phyloP scores from a whole-genome alignment of 2,329 filamentous ascomycete genomes.

The Didymella lethalis region DNA sequence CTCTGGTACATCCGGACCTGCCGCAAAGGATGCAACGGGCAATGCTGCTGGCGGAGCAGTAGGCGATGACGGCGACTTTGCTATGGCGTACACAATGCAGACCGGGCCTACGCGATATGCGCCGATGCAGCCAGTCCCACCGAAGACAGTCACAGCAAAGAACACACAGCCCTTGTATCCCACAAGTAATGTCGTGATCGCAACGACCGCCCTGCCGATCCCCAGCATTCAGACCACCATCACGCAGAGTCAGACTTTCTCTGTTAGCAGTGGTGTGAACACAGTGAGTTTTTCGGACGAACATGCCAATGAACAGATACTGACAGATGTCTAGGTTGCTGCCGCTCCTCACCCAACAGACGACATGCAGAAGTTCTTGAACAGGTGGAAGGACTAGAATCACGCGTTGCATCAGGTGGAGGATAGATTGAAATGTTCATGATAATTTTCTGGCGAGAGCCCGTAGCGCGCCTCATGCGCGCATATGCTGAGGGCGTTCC shows the following conservation, averaged over 20 bases:
- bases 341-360: conserved; percentile 59
- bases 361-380: conserved; percentile 66
- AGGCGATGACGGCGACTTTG: conserved; percentile 45
- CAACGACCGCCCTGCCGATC: conserved; percentile 58
- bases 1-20: conserved; percentile 41
- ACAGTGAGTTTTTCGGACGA: conserved; percentile 57
- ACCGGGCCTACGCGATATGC: conserved; percentile 66
- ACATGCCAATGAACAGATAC: conserved; percentile 6
- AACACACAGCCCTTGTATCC: conserved; percentile 60
- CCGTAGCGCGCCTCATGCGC: not conserved
- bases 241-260: conserved; percentile 61
- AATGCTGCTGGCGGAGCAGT: conserved; percentile 31
- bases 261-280: conserved; percentile 63
- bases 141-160: conserved; percentile 65
- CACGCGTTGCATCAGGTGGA: not conserved
- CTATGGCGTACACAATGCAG: conserved; percentile 64
- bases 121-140: conserved; percentile 67
- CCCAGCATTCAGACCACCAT: conserved; percentile 60
- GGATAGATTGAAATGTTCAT: not conserved
- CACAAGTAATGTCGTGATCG: conserved; percentile 63
- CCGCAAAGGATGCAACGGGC: conserved; percentile 32
- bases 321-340: conserved; percentile 57
- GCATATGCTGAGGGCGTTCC: conserved; percentile 7
- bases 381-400: conserved; percentile 65
- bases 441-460: not conserved